phyloP scores from a whole-genome alignment of 371 early-diverging fungal genomes.

The Cokeromyces recurvatus region DNA sequence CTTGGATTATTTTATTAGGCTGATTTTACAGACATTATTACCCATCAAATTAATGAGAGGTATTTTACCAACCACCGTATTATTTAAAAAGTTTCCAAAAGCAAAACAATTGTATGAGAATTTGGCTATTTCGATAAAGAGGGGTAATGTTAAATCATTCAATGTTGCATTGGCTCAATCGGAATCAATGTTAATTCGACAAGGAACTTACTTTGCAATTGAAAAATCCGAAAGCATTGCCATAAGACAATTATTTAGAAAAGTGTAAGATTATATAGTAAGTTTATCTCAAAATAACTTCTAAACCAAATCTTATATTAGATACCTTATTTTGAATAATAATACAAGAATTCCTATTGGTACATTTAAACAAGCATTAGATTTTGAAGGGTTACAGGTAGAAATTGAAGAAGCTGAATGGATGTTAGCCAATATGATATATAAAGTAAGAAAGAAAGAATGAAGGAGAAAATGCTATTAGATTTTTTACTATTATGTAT shows the following conservation, averaged over 20 bases:
- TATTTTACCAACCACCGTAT: slow-evolving; percentile 51
- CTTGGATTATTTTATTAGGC: slow-evolving; percentile 31
- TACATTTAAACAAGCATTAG: slow-evolving; percentile 54
- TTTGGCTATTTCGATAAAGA: slow-evolving; percentile 57
- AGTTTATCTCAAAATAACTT: neutral
- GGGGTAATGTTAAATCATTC: slow-evolving; percentile 70
- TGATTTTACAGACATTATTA: slow-evolving; percentile 71
- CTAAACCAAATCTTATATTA: slow-evolving; percentile 13
- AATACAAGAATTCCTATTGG: slow-evolving; percentile 50
- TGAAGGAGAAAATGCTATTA: neutral
- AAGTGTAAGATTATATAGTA: slow-evolving; percentile 53
- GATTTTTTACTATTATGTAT: neutral
- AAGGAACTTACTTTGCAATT: slow-evolving; percentile 75
- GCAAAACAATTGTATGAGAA: slow-evolving; percentile 51
- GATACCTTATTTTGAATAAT: slow-evolving; percentile 46
- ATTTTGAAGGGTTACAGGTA: slow-evolving; percentile 32
- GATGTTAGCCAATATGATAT: slow-evolving; percentile 72
- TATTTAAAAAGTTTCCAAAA: slow-evolving; percentile 57
- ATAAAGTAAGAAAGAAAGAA: slow-evolving; percentile 47
- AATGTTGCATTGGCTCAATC: slow-evolving; percentile 50
- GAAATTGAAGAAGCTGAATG: slow-evolving; percentile 51
- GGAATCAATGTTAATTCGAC: slow-evolving; percentile 53
- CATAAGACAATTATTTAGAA: slow-evolving; percentile 71
- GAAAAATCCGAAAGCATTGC: slow-evolving; percentile 71
- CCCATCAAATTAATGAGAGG: slow-evolving; percentile 70